Conservation (phyloP, 371 early-diverging fungal genomes). For the Batkoa obscura region DNA sequence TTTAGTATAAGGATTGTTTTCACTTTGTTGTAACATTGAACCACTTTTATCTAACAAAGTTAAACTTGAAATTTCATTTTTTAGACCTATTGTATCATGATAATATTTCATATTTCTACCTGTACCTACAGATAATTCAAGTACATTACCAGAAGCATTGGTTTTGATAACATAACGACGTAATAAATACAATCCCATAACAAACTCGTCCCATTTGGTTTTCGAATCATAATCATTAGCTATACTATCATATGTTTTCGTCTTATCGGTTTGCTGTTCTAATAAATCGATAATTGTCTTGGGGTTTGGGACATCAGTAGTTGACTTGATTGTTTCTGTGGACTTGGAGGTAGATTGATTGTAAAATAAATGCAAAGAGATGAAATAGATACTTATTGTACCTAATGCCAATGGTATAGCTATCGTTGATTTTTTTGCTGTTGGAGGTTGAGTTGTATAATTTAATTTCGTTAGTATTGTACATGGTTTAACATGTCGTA, state of each 20-base stretch:
- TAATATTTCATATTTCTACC: slow-evolving; percentile 48
- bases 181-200: background rate
- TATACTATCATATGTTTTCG: background rate
- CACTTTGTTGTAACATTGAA: slow-evolving; percentile 37
- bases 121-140: slow-evolving; percentile 49
- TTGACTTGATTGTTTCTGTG: too few relatives aligned
- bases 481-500: too few relatives aligned
- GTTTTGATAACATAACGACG: background rate
- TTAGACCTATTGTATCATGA: too few relatives aligned
- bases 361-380: too few relatives aligned
- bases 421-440: too few relatives aligned
- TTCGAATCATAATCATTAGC: background rate
- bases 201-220: background rate
- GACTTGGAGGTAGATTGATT: too few relatives aligned
- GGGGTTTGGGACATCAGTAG: too few relatives aligned
- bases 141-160: slow-evolving; percentile 22
- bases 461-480: too few relatives aligned
- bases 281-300: too few relatives aligned
- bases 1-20: slow-evolving; percentile 18
- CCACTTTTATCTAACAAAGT: slow-evolving; percentile 34
- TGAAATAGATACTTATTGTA: too few relatives aligned
- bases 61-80: slow-evolving; percentile 13
- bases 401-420: too few relatives aligned
- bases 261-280: background rate
- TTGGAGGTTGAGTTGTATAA: too few relatives aligned